phyloP scores from a whole-genome alignment of 805 yeast genomes.

The Cyberlindnera galapagoensis region DNA sequence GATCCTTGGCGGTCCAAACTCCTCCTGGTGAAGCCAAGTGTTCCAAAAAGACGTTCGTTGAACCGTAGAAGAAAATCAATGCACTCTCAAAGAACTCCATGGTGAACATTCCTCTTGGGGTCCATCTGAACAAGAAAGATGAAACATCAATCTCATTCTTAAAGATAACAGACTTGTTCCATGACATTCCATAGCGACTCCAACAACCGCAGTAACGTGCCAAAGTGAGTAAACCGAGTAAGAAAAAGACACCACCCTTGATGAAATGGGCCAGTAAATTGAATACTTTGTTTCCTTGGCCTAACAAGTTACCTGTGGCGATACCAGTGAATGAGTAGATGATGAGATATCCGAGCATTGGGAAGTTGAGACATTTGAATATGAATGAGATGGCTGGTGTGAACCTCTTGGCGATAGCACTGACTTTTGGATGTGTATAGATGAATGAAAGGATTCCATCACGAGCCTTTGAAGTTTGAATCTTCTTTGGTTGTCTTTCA shows the following conservation, averaged over 20 bases:
- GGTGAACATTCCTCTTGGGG: constrained; percentile 46
- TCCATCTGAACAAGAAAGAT: constrained; percentile 22
- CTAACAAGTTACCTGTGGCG: constrained; percentile 65
- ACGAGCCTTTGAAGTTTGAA: constrained; percentile 18
- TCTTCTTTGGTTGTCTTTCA: constrained; percentile 4
- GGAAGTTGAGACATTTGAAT: constrained; percentile 54
- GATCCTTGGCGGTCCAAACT: constrained; percentile 81
- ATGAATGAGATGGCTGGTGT: constrained; percentile 25
- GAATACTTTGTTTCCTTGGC: constrained; percentile 61
- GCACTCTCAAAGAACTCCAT: constrained; percentile 84
- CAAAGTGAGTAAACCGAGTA: constrained; percentile 70
- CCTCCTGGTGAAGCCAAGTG: constrained; percentile 78
- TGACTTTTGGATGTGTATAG: constrained; percentile 27
- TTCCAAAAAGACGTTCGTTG: constrained; percentile 85
- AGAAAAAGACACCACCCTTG: constrained; percentile 86
- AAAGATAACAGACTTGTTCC: constrained; percentile 53
- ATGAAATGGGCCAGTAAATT: constrained; percentile 91
- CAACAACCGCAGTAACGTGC: constrained; percentile 86
- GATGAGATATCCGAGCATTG: constrained; percentile 53
- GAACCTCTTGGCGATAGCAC: constrained; percentile 18
- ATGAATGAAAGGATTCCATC: constrained; percentile 30
- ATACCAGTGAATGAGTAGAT: constrained; percentile 46
- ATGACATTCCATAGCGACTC: constrained; percentile 74
- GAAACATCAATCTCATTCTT: constrained; percentile 22
- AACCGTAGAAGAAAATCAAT: constrained; percentile 80